Conservation (phyloP, 768 basidiomycete species). For the Tephrocybe sp. region DNA sequence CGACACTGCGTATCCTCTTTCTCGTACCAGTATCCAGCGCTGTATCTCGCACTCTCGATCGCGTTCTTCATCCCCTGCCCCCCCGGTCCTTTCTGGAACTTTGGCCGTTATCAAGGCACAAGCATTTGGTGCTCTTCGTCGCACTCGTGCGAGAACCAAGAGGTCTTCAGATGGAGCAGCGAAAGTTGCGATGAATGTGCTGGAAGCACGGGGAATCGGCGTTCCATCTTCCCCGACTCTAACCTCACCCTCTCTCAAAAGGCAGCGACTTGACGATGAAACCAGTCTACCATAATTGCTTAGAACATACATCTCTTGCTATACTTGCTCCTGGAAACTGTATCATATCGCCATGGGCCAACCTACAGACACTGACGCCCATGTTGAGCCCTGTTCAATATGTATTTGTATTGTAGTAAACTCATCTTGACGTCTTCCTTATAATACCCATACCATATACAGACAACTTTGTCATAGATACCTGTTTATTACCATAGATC, state of each 20-base stretch:
- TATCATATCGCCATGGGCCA: slow-evolving; percentile 19
- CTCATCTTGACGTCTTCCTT: slow-evolving; percentile 18
- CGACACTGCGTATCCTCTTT: slow-evolving; percentile 40
- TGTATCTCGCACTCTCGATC: slow-evolving; percentile 41
- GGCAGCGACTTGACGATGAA: slow-evolving; percentile 42
- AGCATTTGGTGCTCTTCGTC: slow-evolving; percentile 80
- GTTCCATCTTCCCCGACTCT: slow-evolving; percentile 17
- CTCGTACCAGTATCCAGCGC: slow-evolving; percentile 48
- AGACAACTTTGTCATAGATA: slow-evolving; percentile 4
- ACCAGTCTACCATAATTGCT: slow-evolving; percentile 25
- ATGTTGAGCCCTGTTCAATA: slow-evolving; percentile 18
- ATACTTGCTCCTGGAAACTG: slow-evolving; percentile 19
- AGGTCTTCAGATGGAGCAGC: slow-evolving; percentile 67
- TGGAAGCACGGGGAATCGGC: slow-evolving; percentile 77
- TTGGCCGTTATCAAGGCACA: slow-evolving; percentile 90
- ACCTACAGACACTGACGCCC: slow-evolving; percentile 15
- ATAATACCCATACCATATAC: slow-evolving; percentile 20
- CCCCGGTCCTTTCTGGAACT: slow-evolving; percentile 64
- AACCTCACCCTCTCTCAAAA: slow-evolving; percentile 15
- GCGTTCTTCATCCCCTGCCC: slow-evolving; percentile 46
- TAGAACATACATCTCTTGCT: slow-evolving; percentile 7
- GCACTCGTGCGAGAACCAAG: slow-evolving; percentile 74
- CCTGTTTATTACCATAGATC: background rate
- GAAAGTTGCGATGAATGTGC: slow-evolving; percentile 76
- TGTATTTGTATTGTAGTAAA: slow-evolving; percentile 19